Evolutionary conservation across 1,284 basidiomycete species (phyloP).

Genomic region (Ustilago sp.): DNA sequence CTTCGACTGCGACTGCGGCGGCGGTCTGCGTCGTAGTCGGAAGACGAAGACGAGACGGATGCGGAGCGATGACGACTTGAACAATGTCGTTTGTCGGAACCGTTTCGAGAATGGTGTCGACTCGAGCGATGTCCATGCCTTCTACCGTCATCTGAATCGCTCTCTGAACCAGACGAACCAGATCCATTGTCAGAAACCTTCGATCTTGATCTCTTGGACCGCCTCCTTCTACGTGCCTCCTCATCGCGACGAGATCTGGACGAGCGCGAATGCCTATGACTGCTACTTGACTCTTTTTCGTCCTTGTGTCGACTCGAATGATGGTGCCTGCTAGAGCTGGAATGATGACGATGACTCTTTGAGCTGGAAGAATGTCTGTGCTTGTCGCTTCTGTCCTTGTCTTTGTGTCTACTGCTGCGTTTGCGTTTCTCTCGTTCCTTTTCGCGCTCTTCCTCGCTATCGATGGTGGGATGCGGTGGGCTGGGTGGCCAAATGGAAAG

Average conservation of each 20-base stretch:
- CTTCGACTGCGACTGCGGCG: conserved; percentile 5
- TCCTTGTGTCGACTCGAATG: conserved; percentile 29
- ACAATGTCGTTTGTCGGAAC: conserved; percentile 18
- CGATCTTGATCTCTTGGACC: conserved; percentile 26
- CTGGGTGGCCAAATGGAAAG: conserved; percentile 60
- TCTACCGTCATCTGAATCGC: not conserved
- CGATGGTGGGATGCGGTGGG: conserved; percentile 45
- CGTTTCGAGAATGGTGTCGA: conserved; percentile 13
- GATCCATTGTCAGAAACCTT: conserved; percentile 14
- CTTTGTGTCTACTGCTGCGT: conserved; percentile 28
- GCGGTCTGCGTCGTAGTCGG: conserved; percentile 9
- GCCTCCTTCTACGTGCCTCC: conserved; percentile 10
- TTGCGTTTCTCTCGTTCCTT: conserved; percentile 50
- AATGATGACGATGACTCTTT: conserved; percentile 27
- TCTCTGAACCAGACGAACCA: conserved; percentile 9
- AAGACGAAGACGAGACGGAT: conserved; percentile 16
- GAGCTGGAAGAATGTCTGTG: conserved; percentile 26
- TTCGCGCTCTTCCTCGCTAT: conserved; percentile 53
- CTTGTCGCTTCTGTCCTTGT: conserved; percentile 30
- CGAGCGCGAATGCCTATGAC: conserved; percentile 18
- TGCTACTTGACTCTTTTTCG: conserved; percentile 19
- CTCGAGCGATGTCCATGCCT: conserved; percentile 24
- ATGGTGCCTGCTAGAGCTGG: conserved; percentile 23
- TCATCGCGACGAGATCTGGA: conserved; percentile 31
- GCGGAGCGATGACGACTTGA: conserved; percentile 28